Evolutionary conservation across 2,329 filamentous ascomycete species (phyloP).

Genomic region (Venturia pyrina): DNA sequence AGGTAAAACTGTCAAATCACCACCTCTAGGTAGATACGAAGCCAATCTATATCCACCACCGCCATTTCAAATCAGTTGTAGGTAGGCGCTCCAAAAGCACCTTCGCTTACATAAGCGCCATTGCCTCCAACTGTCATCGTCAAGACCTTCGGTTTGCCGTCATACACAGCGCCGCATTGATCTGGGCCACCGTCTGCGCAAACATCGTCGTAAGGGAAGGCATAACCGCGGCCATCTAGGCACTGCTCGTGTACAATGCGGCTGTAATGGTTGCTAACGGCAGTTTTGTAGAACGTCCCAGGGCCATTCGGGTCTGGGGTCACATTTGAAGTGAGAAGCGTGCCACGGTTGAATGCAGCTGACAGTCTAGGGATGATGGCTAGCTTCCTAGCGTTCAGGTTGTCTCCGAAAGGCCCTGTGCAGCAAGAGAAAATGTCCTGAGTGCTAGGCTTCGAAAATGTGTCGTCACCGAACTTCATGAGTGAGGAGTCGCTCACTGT

Average conservation of each 20-base stretch:
- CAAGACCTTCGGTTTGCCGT: slow-evolving; percentile 44
- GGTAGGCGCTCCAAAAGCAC: slow-evolving; percentile 4
- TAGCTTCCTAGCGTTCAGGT: slow-evolving; percentile 31
- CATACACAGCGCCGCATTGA: slow-evolving; percentile 53
- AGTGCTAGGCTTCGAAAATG: slow-evolving; percentile 48
- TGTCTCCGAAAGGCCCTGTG: slow-evolving; percentile 48
- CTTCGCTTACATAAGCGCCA: neutral
- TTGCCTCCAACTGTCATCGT: slow-evolving; percentile 47
- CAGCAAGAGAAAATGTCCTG: slow-evolving; percentile 58
- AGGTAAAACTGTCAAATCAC: neutral
- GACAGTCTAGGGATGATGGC: slow-evolving; percentile 62
- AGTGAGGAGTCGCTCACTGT: slow-evolving; percentile 36
- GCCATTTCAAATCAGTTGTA: neutral
- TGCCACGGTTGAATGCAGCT: slow-evolving; percentile 66
- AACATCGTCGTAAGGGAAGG: slow-evolving; percentile 61
- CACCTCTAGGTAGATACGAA: neutral
- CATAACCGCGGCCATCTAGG: slow-evolving; percentile 51
- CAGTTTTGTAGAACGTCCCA: slow-evolving; percentile 29
- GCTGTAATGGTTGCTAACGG: slow-evolving; percentile 45
- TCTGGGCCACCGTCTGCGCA: slow-evolving; percentile 43
- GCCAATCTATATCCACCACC: neutral
- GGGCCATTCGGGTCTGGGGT: slow-evolving; percentile 27
- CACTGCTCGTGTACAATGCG: slow-evolving; percentile 51
- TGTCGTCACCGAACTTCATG: slow-evolving; percentile 35
- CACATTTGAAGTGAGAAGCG: slow-evolving; percentile 42